These are phyloP conservation scores for Aspergillus niger DNA, from an alignment of 2,329 filamentous ascomycete species.

Conservation along the genomic window DNA sequence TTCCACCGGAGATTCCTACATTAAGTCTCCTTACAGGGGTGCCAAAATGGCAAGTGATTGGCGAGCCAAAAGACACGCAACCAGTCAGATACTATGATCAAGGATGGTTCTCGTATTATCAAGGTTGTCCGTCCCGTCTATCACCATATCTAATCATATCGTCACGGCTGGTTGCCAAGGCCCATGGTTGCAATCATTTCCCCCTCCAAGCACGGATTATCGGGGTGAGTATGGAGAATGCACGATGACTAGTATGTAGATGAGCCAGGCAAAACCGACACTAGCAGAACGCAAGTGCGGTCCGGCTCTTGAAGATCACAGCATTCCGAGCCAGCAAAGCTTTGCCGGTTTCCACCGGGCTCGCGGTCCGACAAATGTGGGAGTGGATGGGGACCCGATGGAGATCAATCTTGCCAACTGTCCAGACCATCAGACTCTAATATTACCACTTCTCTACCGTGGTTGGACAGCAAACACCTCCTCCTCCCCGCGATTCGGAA, in stretches of 20 bases:
- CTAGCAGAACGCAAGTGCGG: conserved; percentile 3
- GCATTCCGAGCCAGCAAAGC: conserved; percentile 14
- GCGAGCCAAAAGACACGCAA: not conserved
- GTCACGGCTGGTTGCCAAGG: not conserved
- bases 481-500: conserved; percentile 6
- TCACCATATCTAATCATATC: conserved; percentile 2
- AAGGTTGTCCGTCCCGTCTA: not conserved
- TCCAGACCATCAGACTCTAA: not conserved
- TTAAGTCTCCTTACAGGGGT: not conserved
- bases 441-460: not conserved
- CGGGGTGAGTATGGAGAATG: not conserved
- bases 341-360: conserved; percentile 1
- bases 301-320: conserved; percentile 11
- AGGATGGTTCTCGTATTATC: not conserved
- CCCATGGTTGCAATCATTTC: not conserved
- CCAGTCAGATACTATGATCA: not conserved
- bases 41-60: not conserved
- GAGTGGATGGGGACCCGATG: not conserved
- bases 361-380: not conserved
- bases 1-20: not conserved
- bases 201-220: conserved; percentile 3
- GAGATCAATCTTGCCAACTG: conserved; percentile 7
- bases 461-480: not conserved
- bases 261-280: conserved; percentile 6
- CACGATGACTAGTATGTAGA: conserved; percentile 1